Evolutionary conservation across 139 green algal species (phyloP), one percentile per base, ranked within the genome.

Genomic region (Zygnema cylindricum): DNA sequence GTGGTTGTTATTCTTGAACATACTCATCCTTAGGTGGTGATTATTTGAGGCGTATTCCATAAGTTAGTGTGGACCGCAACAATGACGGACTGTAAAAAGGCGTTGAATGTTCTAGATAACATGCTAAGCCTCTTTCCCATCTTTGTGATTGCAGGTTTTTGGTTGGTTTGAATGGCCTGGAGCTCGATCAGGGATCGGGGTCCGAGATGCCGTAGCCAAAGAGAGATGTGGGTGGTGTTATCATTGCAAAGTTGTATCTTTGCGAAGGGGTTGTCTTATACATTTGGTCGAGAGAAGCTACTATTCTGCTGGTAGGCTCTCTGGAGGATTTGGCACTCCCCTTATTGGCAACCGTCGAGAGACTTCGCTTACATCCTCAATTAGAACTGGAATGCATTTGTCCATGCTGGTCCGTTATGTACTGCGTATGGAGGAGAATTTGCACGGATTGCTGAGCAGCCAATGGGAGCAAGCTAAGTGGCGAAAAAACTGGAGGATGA

Each of bases 341-440:
- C 1, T 3, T 87, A 30, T 3, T 1, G 21, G n/a, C 40, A 43
- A 75, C 23, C 3, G 22, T 36, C 49, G 82, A 36, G 7, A 63
- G 49, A 63, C 7, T 63, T 7, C 16, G 16, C 7, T 7, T 25
- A 16, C 49, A 63, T 7, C 7, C 16, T 63, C 49, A 63, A 63
- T 25, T 16, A 63, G 49, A 63, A 63, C 7, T 63, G 77, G 76
- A 1, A 36, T n/a, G n/a, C 2, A 35, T 30, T 33, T 90, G 0
- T 40, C 73, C 1, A 32, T 32, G 1, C 43, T 91, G 7, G 41
- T 69, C 3, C 35, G 54, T 30, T 86, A 90, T 49, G 16, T 87
- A 30, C 40, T 90, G 1, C 87, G 89, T 40, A 36, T 91, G 81
- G 87, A 91, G 87, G 49, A 49, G 32, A 25, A n/a, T 38, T 40